Evolutionary conservation across 768 basidiomycete genomes (phyloP), one percentile per base, ranked within the genome.

Genomic region (Leucogyrophana mollusca): DNA sequence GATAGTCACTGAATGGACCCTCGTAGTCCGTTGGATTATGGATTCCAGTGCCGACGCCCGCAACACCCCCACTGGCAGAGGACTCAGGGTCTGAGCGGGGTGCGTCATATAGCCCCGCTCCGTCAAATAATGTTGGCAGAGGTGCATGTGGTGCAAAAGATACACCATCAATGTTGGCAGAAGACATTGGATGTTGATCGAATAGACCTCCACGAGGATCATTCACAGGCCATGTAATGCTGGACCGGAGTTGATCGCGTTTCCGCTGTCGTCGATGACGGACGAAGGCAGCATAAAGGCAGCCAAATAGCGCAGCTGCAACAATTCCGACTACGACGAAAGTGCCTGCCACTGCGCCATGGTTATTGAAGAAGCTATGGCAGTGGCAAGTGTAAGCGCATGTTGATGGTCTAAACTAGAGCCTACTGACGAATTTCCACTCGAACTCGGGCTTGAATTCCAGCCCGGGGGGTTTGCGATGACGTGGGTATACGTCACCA

Each of bases 331-430:
- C 74, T 9, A 73, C 80, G 6, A 85, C 72, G 61, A 91, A 90
- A n/a, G 83, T 79, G 6, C 85, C 88, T 2, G 82, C 80, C 3
- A 89, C 82, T 9, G 82, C 83, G 2, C 82, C 80, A 22, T 72
- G 80, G 58, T 90, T 83, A 37, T 70, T 66, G 54, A 89, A 78
- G 66, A 90, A 84, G 9, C 80, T 83, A 45, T 14, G n/a, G n/a
- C 5, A 35, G 33, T 51, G 39, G 24, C n/a, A 4, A 51, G 13
- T 17, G 40, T 47, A n/a, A 57, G 33, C 9, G 37, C 34, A 4
- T 18, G 24, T 23, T 14, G n/a, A 35, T 39, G 25, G 7, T 18
- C 20, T 33, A 10, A 30, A 9, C 16, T 34, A 9, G n/a, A 49
- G 22, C 34, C 30, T 11, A 64, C 63, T 48, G 63, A 64, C 58